Evolutionary conservation across 106 monocot species (phyloP).

Genomic region (Alisma plantagoaquatica): DNA sequence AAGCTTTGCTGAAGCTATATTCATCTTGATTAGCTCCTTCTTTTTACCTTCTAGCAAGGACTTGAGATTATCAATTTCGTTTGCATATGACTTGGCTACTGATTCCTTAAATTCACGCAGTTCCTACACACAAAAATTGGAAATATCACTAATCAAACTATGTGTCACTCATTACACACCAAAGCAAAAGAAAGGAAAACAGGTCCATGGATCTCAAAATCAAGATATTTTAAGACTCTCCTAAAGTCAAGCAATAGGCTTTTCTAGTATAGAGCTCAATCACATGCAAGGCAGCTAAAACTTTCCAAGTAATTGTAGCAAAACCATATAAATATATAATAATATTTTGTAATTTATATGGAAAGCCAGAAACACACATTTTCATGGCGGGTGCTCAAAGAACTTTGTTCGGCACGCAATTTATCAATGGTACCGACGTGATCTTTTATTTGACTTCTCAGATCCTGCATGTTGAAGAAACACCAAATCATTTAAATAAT

Average conservation of each 20-base stretch:
- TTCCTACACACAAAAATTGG: conserved; percentile 50
- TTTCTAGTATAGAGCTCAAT: too few species aligned
- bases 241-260: too few species aligned
- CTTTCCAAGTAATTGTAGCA: too few species aligned
- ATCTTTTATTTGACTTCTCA: conserved; percentile 82
- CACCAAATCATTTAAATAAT: background rate
- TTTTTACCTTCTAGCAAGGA: conserved; percentile 40
- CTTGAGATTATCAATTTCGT: conserved; percentile 60
- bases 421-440: conserved; percentile 77
- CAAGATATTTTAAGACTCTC: too few species aligned
- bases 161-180: too few species aligned
- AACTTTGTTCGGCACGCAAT: conserved; percentile 41
- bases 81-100: conserved; percentile 45
- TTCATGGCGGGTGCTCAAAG: conserved; percentile 44
- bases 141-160: too few species aligned
- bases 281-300: too few species aligned
- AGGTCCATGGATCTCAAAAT: too few species aligned
- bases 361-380: conserved; percentile 35
- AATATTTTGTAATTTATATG: too few species aligned
- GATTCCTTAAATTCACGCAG: conserved; percentile 67
- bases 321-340: too few species aligned
- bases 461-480: conserved; percentile 35
- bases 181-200: too few species aligned
- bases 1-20: conserved; percentile 22
- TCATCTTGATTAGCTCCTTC: conserved; percentile 42